These are phyloP conservation scores for Ophiostoma novo-ulmi DNA, from an alignment of 2,329 filamentous ascomycete species.

Conservation along the genomic window DNA sequence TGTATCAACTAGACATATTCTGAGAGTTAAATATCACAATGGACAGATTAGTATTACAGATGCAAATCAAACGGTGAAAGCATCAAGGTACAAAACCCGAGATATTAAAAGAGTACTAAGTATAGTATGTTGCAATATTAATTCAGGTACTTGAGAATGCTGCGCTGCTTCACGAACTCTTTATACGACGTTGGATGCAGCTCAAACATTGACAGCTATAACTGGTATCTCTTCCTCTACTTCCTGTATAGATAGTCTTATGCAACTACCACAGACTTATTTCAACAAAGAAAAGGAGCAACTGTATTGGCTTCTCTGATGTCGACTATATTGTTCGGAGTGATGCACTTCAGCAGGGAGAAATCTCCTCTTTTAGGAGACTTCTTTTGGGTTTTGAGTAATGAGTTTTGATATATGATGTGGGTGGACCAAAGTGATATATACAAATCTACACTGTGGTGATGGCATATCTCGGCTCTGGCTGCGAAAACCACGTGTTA, in stretches of 20 bases:
- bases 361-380: not conserved
- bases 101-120: too few species aligned
- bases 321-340: not conserved
- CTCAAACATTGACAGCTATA: not conserved
- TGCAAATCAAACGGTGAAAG: too few species aligned
- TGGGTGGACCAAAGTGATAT: not conserved
- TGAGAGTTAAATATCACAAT: too few species aligned
- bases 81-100: too few species aligned
- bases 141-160: too few species aligned
- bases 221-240: not conserved
- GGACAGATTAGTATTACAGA: too few species aligned
- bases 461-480: not conserved
- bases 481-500: not conserved
- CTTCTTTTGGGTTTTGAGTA: not conserved
- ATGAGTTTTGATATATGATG: constrained; percentile 11
- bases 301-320: not conserved
- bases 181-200: too few species aligned
- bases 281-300: not conserved
- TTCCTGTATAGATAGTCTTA: not conserved
- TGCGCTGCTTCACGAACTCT: too few species aligned
- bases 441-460: too few species aligned
- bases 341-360: not conserved
- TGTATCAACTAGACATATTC: too few species aligned
- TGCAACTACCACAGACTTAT: too few species aligned
- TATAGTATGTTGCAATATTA: too few species aligned